phyloP scores from a whole-genome alignment of 441 rosid genomes.

The Erodium texanum region DNA sequence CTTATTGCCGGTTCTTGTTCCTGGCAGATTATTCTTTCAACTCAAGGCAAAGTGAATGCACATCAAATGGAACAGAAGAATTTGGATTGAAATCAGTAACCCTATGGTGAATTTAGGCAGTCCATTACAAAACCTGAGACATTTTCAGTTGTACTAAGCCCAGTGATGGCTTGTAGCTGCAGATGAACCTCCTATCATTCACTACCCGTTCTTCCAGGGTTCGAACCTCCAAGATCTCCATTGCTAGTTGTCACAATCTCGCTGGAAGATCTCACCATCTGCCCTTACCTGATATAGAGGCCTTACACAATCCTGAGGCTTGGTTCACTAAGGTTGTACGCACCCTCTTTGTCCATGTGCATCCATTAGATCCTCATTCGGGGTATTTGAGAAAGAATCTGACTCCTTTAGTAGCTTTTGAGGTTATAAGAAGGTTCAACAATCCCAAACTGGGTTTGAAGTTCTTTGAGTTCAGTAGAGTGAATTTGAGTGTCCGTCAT shows the following conservation, averaged over 20 bases:
- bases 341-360: slow-evolving; percentile 38
- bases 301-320: slow-evolving; percentile 30
- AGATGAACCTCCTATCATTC: slow-evolving; percentile 36
- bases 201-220: slow-evolving; percentile 34
- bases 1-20: no score
- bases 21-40: no score
- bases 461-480: slow-evolving; percentile 59
- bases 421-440: slow-evolving; percentile 47
- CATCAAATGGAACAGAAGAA: no score
- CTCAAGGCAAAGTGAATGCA: no score
- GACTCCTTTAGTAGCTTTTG: slow-evolving; percentile 47
- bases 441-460: slow-evolving; percentile 46
- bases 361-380: slow-evolving; percentile 33
- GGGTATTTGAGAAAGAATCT: slow-evolving; percentile 45
- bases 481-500: slow-evolving; percentile 39
- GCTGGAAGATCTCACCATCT: slow-evolving; percentile 30
- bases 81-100: no score
- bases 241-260: slow-evolving; percentile 35
- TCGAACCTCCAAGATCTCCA: slow-evolving; percentile 28
- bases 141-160: no score
- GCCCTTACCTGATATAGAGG: slow-evolving; percentile 31
- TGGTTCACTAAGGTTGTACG: slow-evolving; percentile 73
- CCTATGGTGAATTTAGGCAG: no score
- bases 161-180: background rate
- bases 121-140: no score